Base-by-base conservation (phyloP, 163 green algal genomes). In the Volvox carteri region DNA sequence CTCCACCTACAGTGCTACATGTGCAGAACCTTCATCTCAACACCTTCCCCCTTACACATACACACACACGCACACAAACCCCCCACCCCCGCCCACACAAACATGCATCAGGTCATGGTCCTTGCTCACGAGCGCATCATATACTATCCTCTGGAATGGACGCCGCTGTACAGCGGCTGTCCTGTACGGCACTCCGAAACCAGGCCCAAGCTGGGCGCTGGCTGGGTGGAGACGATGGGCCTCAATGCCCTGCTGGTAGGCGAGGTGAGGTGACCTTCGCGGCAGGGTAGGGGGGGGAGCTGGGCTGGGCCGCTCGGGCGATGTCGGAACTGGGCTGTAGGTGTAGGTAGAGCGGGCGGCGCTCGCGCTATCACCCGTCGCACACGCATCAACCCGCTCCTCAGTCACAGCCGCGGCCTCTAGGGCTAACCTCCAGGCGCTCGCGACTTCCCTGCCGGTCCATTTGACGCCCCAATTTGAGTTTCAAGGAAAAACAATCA, bases 111-210 rank as follows among this genome's bases (percentile, higher is more conserved):
- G 83, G 67, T 39, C 6, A 25, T 88, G 1, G 19, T 88, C 67
- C 50, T 83, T 23, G 39, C 83, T 6, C 58, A 46, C 25, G 83
- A 88, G 30, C 6, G 18, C 9, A 8, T 35, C 16, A 19, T 56
- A 70, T 81, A 67, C 68, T 88, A 58, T 48, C 83, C 83, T 0
- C 60, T 70, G 16, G 83, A 88, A 67, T 83, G 83, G 67, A 88
- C 83, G 4, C 83, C 83, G 21, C 83, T 88, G 83, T 88, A 88
- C 83, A 56, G 67, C 83, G 83, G 83, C 50, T 80, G 67, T 48
- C 83, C 83, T 3, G 50, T 88, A 21, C 35, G 18, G 3, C 56
- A 33, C 46, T 2, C 62, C 62, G 41, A 37, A 11, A 80, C 81
- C 3, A 35, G 30, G 21, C 81, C 81, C 33, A 50, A 54, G 46